A percentile compares a stretch with the other conserved stretches of the same genome.
phyloP scores from a whole-genome alignment of 805 yeast species.

The Sugiyamaella smithiae region DNA sequence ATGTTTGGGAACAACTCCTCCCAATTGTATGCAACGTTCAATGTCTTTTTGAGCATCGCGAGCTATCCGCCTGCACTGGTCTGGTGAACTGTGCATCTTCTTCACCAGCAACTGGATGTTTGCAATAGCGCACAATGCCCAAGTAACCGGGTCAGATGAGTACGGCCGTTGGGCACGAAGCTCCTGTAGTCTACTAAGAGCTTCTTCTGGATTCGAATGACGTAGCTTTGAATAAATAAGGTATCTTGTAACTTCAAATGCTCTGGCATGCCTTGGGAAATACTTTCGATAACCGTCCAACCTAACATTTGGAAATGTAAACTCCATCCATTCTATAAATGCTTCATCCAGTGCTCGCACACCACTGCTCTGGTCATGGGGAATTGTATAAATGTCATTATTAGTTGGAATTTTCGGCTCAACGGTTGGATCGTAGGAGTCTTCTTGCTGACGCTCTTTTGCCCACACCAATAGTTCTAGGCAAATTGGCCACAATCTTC shows the following conservation, averaged over 20 bases:
- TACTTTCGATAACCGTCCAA: neutral
- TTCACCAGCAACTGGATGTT: conserved; percentile 20
- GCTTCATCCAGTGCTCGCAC: conserved; percentile 18
- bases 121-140: conserved; percentile 24
- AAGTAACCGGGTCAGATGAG: conserved; percentile 22
- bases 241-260: conserved; percentile 11
- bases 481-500: conserved; percentile 23
- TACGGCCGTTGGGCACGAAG: conserved; percentile 22
- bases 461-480: conserved; percentile 24
- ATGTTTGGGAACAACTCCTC: conserved; percentile 25
- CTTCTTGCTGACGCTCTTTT: conserved; percentile 13
- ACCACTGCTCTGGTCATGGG: conserved; percentile 3
- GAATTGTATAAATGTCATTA: conserved; percentile 14
- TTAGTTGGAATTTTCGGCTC: conserved; percentile 4
- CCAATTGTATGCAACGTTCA: conserved; percentile 18
- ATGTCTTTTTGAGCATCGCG: conserved; percentile 17
- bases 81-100: neutral
- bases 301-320: conserved; percentile 19
- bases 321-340: conserved; percentile 26
- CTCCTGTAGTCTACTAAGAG: conserved; percentile 23
- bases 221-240: conserved; percentile 19
- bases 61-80: conserved; percentile 5
- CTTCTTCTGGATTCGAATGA: conserved; percentile 19
- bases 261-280: conserved; percentile 11
- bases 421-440: no score